Base-by-base conservation (phyloP, 176 grass and related monocot genomes). In the Rhynchospora breviuscula region DNA sequence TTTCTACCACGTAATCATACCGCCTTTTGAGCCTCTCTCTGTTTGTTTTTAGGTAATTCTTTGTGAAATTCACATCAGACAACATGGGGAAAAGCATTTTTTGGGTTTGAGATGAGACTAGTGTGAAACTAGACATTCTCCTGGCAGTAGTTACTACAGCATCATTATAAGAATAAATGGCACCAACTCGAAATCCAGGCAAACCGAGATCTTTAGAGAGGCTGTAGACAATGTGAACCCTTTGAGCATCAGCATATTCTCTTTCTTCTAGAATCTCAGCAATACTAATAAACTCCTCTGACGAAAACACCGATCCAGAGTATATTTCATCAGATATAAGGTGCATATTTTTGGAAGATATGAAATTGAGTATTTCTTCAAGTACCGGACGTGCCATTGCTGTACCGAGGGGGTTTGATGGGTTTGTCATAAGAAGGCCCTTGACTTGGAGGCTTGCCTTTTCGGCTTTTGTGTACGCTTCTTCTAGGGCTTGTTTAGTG, bases 281-380 rank as follows among this genome's bases (percentile, higher is more conserved):
- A 17, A 97, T 87, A 87, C 94, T 97, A 76, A 88, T 83, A 48
- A 97, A 89, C 61, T 93, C 91, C 52, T 86, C 80, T 10, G 79
- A 65, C 7, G 91, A 66, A 83, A 97, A 97, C 15, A 97, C 91
- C 0, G 94, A 97, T 26, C 94, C 91, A 17, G 94, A 97, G 91
- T 97, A 97, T 17, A 97, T 93, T 88, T 97, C 94, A 83, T 97
- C 94, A 79, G 94, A 91, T 90, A 97, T 90, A 51, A 97, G 88
- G 91, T 97, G 94, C 74, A 97, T 93, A 87, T 93, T 85, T 58
- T 86, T 81, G 13, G 67, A 70, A 5, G 48, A n/a, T 17, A 87
- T 85, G 71, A 97, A 97, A 81, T 93, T 84, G 18, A 97, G 84
- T 11, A 97, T 79, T 59, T 72, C 86, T 46, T 87, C 71, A 4